These are phyloP conservation scores for Solanum hybrid DNA, from an alignment of 305 asterid species.

Conservation along the genomic window DNA sequence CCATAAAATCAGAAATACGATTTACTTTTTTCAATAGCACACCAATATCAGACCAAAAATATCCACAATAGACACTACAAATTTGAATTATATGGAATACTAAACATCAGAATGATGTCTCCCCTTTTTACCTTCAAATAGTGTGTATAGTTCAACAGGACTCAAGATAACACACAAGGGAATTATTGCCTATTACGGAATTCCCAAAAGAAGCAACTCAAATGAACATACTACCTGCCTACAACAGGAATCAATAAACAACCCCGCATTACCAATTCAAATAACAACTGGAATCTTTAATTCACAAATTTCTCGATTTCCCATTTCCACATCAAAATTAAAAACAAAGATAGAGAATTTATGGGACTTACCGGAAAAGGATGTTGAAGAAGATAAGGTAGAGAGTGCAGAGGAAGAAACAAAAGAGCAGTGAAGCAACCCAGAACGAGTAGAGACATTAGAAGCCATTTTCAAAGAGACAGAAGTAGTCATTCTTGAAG, in stretches of 20 bases:
- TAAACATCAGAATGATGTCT: neutral
- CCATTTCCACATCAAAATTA: neutral
- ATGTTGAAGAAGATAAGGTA: constrained; percentile 37
- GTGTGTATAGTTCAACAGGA: neutral
- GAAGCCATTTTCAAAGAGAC: constrained; percentile 21
- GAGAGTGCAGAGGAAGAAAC: constrained; percentile 44
- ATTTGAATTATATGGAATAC: neutral
- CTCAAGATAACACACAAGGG: neutral
- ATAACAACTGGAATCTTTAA: neutral
- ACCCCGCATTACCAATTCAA: neutral
- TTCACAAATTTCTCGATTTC: neutral
- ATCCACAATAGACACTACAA: neutral
- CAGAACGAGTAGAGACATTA: constrained; percentile 26
- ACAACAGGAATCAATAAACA: neutral
- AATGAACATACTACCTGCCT: neutral
- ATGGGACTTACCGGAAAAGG: constrained; percentile 45
- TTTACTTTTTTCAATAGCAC: neutral
- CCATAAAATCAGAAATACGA: neutral
- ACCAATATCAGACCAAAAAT: neutral
- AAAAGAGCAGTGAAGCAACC: constrained; percentile 46
- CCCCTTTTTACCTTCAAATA: neutral
- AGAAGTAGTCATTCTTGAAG: constrained; percentile 27
- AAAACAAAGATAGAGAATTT: neutral
- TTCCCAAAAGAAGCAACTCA: neutral
- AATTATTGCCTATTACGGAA: neutral